These are phyloP conservation scores for Yarrowia yakushimensis DNA, from an alignment of 805 yeast species.

Conservation along the genomic window DNA sequence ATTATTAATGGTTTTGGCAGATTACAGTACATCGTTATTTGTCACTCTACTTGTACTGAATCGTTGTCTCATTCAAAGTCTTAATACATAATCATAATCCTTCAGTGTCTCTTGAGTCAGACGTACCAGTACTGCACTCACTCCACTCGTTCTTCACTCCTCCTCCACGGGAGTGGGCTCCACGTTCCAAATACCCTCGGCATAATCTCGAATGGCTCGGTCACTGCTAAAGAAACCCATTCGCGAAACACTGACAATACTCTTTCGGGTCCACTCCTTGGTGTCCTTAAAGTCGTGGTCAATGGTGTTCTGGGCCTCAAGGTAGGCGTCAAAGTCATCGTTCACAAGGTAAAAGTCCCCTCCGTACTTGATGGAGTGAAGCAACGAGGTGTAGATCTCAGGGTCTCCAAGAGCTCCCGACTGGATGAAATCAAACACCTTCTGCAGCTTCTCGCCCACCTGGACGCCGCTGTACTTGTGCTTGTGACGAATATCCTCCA, in stretches of 20 bases:
- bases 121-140: no score
- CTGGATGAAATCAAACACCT: slow-evolving; percentile 66
- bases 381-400: slow-evolving; percentile 56
- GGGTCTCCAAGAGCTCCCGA: slow-evolving; percentile 68
- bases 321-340: slow-evolving; percentile 84
- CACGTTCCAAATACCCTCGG: slow-evolving; percentile 88
- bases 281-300: slow-evolving; percentile 67
- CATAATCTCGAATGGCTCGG: slow-evolving; percentile 87
- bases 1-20: no score
- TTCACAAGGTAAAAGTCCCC: slow-evolving; percentile 85
- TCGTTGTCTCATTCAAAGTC: no score
- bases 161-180: slow-evolving; percentile 52
- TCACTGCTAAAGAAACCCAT: slow-evolving; percentile 92
- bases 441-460: slow-evolving; percentile 55
- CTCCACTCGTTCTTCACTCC: background rate
- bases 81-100: no score
- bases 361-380: slow-evolving; percentile 65
- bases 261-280: slow-evolving; percentile 71
- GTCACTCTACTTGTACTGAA: no score
- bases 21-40: no score
- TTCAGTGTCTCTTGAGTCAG: no score
- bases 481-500: slow-evolving; percentile 74
- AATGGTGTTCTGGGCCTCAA: slow-evolving; percentile 74
- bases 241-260: slow-evolving; percentile 77
- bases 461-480: slow-evolving; percentile 61